A percentile compares a stretch with the other conserved stretches of the same genome.
These are phyloP conservation scores for Hamamelis virginiana DNA, from an alignment of 164 flowering plant species.

Conservation along the genomic window DNA sequence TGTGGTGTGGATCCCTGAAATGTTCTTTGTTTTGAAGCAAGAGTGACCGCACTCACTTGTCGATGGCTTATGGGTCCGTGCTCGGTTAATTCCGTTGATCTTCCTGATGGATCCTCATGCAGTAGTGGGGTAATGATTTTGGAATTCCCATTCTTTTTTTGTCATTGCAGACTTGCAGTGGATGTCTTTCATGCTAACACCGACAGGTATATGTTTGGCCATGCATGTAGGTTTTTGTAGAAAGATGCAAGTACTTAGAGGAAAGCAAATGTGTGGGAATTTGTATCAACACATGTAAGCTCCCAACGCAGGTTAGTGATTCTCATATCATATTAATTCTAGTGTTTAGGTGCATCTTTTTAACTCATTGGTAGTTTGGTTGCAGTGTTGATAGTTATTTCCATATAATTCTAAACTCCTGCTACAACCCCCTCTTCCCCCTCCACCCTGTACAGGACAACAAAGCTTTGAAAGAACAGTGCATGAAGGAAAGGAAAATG, in stretches of 20 bases:
- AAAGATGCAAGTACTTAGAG: constrained; percentile 89
- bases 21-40: constrained; percentile 56
- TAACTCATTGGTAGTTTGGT: not conserved
- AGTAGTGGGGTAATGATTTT: constrained; percentile 64
- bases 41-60: constrained; percentile 86
- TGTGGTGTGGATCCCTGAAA: too few species aligned
- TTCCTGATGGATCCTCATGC: constrained; percentile 72
- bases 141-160: not conserved
- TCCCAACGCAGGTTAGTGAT: constrained; percentile 84
- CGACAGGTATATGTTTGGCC: not conserved
- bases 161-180: too few species aligned
- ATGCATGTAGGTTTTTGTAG: constrained; percentile 72
- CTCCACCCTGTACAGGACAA: too few species aligned
- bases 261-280: constrained; percentile 93
- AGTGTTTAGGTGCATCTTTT: not conserved
- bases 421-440: too few species aligned
- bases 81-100: constrained; percentile 64
- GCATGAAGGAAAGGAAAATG: too few species aligned
- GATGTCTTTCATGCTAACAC: not conserved
- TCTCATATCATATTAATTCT: not conserved
- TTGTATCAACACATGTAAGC: constrained; percentile 86
- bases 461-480: too few species aligned
- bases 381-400: too few species aligned
- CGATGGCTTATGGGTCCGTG: constrained; percentile 96
- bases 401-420: too few species aligned